Conservation (phyloP, 2,329 filamentous ascomycete species). For the Colletotrichum echinochloae region DNA sequence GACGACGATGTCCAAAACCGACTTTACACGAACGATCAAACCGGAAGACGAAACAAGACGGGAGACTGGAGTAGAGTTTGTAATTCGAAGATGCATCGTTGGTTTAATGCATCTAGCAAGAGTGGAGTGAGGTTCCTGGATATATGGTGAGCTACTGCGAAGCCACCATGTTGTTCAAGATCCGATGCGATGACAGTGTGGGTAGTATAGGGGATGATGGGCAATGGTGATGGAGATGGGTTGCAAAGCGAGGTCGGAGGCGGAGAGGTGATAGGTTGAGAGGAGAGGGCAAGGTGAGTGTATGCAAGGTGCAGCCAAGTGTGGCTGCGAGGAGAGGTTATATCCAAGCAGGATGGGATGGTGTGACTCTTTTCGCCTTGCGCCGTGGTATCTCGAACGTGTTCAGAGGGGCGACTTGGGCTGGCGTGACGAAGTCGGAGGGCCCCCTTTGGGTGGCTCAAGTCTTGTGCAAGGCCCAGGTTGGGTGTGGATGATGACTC, state of each 20-base stretch:
- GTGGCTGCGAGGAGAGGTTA: conserved; percentile 40
- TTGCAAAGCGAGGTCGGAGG: conserved; percentile 24
- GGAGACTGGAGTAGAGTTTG: conserved; percentile 69
- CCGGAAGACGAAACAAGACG: conserved; percentile 71
- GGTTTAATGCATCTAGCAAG: conserved; percentile 50
- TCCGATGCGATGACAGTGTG: conserved; percentile 35
- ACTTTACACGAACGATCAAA: conserved; percentile 67
- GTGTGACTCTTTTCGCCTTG: conserved; percentile 42
- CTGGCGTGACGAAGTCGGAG: conserved; percentile 43
- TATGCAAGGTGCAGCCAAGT: conserved; percentile 32
- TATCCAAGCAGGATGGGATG: conserved; percentile 39
- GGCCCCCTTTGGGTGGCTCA: conserved; percentile 37
- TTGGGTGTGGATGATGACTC: conserved; percentile 46
- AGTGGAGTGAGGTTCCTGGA: conserved; percentile 45
- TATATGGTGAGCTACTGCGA: conserved; percentile 48
- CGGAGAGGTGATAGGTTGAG: conserved; percentile 19
- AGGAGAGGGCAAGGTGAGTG: conserved; percentile 17
- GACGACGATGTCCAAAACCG: conserved; percentile 55
- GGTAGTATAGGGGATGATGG: conserved; percentile 3
- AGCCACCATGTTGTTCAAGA: conserved; percentile 47
- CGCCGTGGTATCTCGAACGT: conserved; percentile 40
- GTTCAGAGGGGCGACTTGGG: conserved; percentile 41
- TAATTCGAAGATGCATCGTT: conserved; percentile 69
- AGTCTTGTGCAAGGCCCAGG: conserved; percentile 35
- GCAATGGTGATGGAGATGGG: not conserved